phyloP scores from a whole-genome alignment of 2,329 filamentous ascomycete genomes.

The Neopestalotiopsis clavispora region DNA sequence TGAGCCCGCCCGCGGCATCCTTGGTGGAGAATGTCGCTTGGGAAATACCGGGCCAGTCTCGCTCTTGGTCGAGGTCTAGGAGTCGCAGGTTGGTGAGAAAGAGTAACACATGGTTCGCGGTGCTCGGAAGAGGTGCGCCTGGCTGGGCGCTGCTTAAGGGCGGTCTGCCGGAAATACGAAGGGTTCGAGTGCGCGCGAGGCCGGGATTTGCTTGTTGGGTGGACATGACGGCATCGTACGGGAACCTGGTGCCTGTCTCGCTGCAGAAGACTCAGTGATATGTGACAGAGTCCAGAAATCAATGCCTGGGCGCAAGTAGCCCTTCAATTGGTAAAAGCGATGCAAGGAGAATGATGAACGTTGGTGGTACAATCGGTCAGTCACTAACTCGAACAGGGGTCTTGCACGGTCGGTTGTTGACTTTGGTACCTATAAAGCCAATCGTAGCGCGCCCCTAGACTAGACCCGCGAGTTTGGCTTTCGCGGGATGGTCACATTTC shows the following conservation, averaged over 20 bases:
- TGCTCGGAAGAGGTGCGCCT: slow-evolving; percentile 30
- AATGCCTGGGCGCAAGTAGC: neutral
- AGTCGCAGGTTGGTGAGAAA: slow-evolving; percentile 86
- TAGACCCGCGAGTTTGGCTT: neutral
- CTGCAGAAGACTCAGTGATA: neutral
- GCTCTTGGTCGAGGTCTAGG: slow-evolving; percentile 74
- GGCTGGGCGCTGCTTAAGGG: slow-evolving; percentile 34
- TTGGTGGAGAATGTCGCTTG: slow-evolving; percentile 70
- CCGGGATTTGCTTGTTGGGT: slow-evolving; percentile 35
- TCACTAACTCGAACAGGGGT: neutral
- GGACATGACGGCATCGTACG: slow-evolving; percentile 38
- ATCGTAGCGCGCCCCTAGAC: neutral
- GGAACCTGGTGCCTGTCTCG: neutral
- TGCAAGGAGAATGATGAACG: neutral
- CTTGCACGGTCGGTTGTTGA: neutral
- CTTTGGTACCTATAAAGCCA: neutral
- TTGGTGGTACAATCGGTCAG: too few relatives aligned
- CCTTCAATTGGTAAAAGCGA: neutral
- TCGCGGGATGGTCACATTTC: too few relatives aligned
- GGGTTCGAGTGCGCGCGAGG: slow-evolving; percentile 34
- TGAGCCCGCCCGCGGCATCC: slow-evolving; percentile 74
- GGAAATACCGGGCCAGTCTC: slow-evolving; percentile 82
- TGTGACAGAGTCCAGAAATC: neutral
- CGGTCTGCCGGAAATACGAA: slow-evolving; percentile 31
- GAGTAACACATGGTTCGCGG: slow-evolving; percentile 60